Base-by-base conservation (phyloP, 192 early-diverging fungal species). In the Coemansia pectinata region DNA sequence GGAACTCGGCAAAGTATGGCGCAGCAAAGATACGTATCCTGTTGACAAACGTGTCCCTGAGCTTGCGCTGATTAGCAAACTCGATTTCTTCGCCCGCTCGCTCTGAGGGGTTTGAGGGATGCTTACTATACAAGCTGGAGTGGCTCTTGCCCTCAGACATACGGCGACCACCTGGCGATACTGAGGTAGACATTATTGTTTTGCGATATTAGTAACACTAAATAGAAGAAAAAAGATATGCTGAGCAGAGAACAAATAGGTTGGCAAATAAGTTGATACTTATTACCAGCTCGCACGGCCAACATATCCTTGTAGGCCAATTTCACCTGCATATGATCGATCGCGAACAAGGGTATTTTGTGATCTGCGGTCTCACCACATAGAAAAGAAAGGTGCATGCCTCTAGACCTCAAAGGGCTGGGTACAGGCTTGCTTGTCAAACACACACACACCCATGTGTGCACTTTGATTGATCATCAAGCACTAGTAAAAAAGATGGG, bases 1-100 rank as follows among this genome's bases (percentile, higher is more conserved):
- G 50, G 29, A 85, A 85, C 71, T 85, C 83, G 33, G 83, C 83
- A 71, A 81, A 76, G 55, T 85, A 85, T 5, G 83, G 83, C 36
- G 82, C 74, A 38, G 66, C 25, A 63, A 83, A 83, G 40, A 83
- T 83, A 42, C 81, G 81, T 65, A 78, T 53, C 19, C 81, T 44
- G 42, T 52, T 83, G 44, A 83, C 8, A 64, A 70, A 72, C 47
- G 81, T 83, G 55, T 83, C 65, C 25, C 50, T 60, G 10, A 83
- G 41, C 15, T 38, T 63, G 63, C 40, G 57, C 50, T 83, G 81
- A 57, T 9, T 71, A 41, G 81, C 76, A 70, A 71, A 83, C 73
- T 83, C 81, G 33, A 83, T 73, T 61, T 83, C 81, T 34, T 83
- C 81, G 8, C 81, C 76, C 14, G 80, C 75, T 17, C 67, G 76